These are phyloP conservation scores for Colletotrichum sp. DNA, from an alignment of 2,329 filamentous ascomycete genomes.

Conservation along the genomic window DNA sequence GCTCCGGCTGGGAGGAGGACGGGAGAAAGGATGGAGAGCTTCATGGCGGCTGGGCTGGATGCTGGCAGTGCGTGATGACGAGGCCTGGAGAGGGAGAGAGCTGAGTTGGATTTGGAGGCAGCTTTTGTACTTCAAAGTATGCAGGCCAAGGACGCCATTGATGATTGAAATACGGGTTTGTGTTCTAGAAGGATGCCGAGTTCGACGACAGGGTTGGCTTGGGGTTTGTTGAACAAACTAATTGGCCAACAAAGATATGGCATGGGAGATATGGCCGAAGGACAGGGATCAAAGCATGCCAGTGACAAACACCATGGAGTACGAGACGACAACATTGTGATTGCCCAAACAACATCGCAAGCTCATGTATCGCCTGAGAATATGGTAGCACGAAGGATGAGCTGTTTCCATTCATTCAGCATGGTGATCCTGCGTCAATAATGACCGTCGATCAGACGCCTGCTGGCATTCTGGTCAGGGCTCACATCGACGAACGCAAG, in stretches of 20 bases:
- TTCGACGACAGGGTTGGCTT: background rate
- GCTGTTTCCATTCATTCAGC: no score
- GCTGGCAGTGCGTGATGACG: background rate
- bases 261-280: background rate
- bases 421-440: no score
- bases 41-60: background rate
- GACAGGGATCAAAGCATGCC: no score
- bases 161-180: rapidly evolving
- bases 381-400: no score
- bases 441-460: no score
- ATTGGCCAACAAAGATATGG: background rate
- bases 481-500: no score
- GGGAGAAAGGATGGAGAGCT: background rate
- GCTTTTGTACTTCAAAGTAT: background rate
- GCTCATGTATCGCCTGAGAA: no score
- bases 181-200: no score
- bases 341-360: no score
- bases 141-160: background rate
- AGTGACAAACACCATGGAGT: no score
- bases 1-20: background rate
- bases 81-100: background rate
- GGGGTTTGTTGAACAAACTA: background rate
- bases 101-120: background rate
- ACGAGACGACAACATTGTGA: no score
- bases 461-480: no score